Conservation (phyloP, 2,329 filamentous ascomycete genomes). For the Thielaviopsis ethacetica region DNA sequence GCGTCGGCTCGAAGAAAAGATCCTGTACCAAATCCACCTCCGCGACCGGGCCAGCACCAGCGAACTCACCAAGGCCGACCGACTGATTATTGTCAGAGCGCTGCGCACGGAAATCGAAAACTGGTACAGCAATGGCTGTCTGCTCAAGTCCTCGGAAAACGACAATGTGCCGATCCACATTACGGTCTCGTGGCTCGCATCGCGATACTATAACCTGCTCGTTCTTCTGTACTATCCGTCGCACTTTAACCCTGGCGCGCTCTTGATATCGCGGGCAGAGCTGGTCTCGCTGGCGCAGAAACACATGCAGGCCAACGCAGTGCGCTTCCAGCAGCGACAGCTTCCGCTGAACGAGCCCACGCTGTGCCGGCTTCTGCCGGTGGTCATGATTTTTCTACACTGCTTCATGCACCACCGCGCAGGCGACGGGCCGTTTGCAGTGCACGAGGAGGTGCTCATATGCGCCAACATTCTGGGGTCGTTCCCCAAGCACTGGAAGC, state of each 20-base stretch:
- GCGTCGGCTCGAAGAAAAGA: slow-evolving; percentile 26
- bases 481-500: slow-evolving; percentile 2
- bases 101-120: slow-evolving; percentile 28
- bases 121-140: slow-evolving; percentile 30
- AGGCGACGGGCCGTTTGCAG: slow-evolving; percentile 1
- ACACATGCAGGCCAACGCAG: slow-evolving; percentile 23
- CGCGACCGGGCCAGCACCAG: slow-evolving; percentile 18
- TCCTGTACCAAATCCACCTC: slow-evolving; percentile 22
- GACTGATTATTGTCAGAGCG: slow-evolving; percentile 19
- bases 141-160: slow-evolving; percentile 25
- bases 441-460: slow-evolving; percentile 1
- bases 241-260: slow-evolving; percentile 22
- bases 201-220: slow-evolving; percentile 28
- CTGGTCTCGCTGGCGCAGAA: slow-evolving; percentile 24
- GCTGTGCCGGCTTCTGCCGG: slow-evolving; percentile 4
- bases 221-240: slow-evolving; percentile 27
- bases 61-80: slow-evolving; percentile 19
- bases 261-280: slow-evolving; percentile 19
- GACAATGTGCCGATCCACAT: slow-evolving; percentile 30
- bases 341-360: slow-evolving; percentile 28
- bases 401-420: slow-evolving; percentile 1
- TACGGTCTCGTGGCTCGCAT: slow-evolving; percentile 27
- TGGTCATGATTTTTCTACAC: slow-evolving; percentile 6
- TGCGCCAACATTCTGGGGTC: slow-evolving; percentile 3
- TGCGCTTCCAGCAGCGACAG: slow-evolving; percentile 21